A percentile compares a stretch with the other conserved stretches of the same genome.
Conservation (phyloP, 148 eudicot species). For the Silene conica region DNA sequence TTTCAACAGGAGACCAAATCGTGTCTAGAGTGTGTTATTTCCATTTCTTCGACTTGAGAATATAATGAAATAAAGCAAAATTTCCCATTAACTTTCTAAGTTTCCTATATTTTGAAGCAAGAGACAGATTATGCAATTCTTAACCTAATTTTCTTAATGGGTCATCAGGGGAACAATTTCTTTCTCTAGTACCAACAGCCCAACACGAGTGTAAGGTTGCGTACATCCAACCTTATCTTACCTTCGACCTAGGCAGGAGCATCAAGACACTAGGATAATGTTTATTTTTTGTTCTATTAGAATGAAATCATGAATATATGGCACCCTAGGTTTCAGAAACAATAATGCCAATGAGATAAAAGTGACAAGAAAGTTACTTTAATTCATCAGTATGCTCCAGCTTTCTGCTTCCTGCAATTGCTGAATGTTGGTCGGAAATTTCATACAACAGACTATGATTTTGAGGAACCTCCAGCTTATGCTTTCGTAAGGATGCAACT, state of each 20-base stretch:
- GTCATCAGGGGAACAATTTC: too few relatives aligned
- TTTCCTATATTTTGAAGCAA: too few relatives aligned
- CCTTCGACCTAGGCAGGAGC: neutral
- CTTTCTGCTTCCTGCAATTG: slow-evolving; percentile 58
- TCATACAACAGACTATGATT: slow-evolving; percentile 47
- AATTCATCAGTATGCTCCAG: slow-evolving; percentile 60
- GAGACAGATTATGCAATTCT: too few relatives aligned
- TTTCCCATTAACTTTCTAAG: too few relatives aligned
- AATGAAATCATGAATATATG: too few relatives aligned
- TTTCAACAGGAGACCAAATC: neutral
- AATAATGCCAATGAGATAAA: neutral
- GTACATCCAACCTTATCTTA: too few relatives aligned
- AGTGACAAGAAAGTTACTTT: slow-evolving; percentile 33
- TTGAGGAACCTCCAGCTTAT: slow-evolving; percentile 35
- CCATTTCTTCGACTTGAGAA: too few relatives aligned
- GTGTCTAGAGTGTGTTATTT: neutral
- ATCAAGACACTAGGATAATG: neutral
- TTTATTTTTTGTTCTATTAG: too few relatives aligned
- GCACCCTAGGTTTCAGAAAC: slow-evolving; percentile 1
- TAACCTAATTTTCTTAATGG: too few relatives aligned
- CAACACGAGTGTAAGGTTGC: too few relatives aligned
- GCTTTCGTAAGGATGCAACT: slow-evolving; percentile 50
- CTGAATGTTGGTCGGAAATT: slow-evolving; percentile 42
- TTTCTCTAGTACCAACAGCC: neutral
- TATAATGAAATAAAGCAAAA: too few relatives aligned